A percentile compares a stretch with the other conserved stretches of the same genome.
phyloP scores from a whole-genome alignment of 2,329 filamentous ascomycete species.

The Fusarium illudens region DNA sequence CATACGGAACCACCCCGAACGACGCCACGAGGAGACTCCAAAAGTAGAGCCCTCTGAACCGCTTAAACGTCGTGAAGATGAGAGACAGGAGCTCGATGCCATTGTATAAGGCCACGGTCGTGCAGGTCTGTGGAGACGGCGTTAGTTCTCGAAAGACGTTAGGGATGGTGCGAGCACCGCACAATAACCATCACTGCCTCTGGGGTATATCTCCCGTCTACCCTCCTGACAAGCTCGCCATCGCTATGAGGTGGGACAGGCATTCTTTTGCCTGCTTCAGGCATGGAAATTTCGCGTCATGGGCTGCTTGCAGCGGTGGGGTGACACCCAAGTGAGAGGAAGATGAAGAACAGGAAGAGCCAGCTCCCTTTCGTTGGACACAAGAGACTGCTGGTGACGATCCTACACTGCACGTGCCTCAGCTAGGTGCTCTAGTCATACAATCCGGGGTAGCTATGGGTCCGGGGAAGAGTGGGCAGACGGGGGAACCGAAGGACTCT shows the following conservation, averaged over 20 bases:
- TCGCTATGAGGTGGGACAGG: conserved; percentile 10
- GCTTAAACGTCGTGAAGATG: conserved; percentile 27
- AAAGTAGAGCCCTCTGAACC: conserved; percentile 22
- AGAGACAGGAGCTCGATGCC: conserved; percentile 25
- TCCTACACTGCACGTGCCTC: conserved; percentile 1
- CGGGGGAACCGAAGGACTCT: not conserved
- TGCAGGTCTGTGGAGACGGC: conserved; percentile 9
- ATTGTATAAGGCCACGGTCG: conserved; percentile 29
- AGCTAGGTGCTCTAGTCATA: not conserved
- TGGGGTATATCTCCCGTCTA: conserved; percentile 14
- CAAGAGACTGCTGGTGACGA: not conserved
- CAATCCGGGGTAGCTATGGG: conserved; percentile 2
- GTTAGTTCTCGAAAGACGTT: not conserved
- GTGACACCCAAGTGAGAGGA: not conserved
- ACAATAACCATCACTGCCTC: conserved; percentile 34
- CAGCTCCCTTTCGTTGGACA: not conserved
- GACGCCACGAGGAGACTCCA: conserved; percentile 28
- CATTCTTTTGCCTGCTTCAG: conserved; percentile 20
- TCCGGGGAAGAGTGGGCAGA: conserved; percentile 1
- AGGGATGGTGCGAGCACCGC: not conserved
- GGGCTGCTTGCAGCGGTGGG: not conserved
- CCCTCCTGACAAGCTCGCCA: conserved; percentile 1
- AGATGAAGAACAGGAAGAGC: not conserved
- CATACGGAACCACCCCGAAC: conserved; percentile 21
- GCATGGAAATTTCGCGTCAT: conserved; percentile 8